phyloP scores from a whole-genome alignment of 192 early-diverging fungal species.

The Phycomyces nitens region DNA sequence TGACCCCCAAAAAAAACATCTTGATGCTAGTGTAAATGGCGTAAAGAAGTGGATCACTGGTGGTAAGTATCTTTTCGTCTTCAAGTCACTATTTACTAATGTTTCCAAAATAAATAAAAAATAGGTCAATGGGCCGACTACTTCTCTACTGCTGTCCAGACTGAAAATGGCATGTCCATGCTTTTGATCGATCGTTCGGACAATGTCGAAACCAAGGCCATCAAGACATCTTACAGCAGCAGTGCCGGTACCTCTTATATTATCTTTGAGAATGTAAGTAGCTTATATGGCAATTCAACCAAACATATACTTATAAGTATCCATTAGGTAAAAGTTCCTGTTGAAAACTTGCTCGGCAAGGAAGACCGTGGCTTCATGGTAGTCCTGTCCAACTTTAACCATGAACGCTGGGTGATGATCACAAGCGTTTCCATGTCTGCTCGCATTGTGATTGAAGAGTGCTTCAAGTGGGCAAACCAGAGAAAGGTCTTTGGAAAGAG shows the following conservation, averaged over 20 bases:
- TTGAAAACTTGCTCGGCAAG: constrained; percentile 65
- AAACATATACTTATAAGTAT: background rate
- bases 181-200: constrained; percentile 62
- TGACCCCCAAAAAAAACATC: background rate
- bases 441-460: constrained; percentile 54
- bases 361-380: constrained; percentile 63
- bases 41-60: constrained; percentile 85
- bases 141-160: constrained; percentile 31
- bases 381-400: constrained; percentile 72
- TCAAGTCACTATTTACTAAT: constrained; percentile 65
- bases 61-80: constrained; percentile 68
- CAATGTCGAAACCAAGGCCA: constrained; percentile 58
- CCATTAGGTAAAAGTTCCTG: constrained; percentile 57
- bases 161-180: constrained; percentile 58
- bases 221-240: constrained; percentile 65
- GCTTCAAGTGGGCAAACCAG: constrained; percentile 69
- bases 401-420: constrained; percentile 59
- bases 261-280: constrained; percentile 53
- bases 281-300: too few species aligned
- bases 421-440: constrained; percentile 25
- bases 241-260: constrained; percentile 64
- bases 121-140: constrained; percentile 19
- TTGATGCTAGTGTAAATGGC: constrained; percentile 56
- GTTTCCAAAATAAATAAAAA: constrained; percentile 54
- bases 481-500: constrained; percentile 67